A percentile compares a stretch with the other conserved stretches of the same genome.
Conservation (phyloP, 228 moss, liverwort and hornwort genomes). For the Sphagnum fallax region DNA sequence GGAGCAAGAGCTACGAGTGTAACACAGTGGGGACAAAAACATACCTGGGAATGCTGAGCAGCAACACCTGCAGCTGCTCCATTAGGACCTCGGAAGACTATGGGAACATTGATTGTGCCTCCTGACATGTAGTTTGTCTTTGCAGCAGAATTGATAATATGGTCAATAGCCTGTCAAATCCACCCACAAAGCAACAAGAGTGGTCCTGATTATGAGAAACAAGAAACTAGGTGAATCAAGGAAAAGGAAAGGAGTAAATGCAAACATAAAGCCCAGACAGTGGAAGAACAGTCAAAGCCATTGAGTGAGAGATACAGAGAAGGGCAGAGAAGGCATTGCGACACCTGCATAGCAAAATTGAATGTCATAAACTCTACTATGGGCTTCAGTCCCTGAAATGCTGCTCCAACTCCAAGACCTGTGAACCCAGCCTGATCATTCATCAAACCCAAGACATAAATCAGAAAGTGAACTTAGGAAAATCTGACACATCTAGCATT, state of each 20-base stretch:
- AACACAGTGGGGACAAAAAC: neutral
- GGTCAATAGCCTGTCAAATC: slow-evolving; percentile 75
- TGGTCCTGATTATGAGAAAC: too few relatives aligned
- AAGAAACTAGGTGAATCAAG: too few relatives aligned
- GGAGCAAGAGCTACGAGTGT: neutral
- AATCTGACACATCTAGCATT: neutral
- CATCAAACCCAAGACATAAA: neutral
- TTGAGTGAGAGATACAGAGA: neutral
- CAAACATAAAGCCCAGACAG: too few relatives aligned
- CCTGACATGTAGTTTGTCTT: slow-evolving; percentile 99
- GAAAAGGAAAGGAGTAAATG: too few relatives aligned
- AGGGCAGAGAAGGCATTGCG: neutral
- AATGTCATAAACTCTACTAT: slow-evolving; percentile 99
- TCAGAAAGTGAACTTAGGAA: neutral
- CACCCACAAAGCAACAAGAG: neutral
- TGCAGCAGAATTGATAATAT: slow-evolving; percentile 93
- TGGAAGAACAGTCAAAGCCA: neutral
- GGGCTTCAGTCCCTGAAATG: slow-evolving; percentile 93
- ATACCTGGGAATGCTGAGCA: slow-evolving; percentile 95
- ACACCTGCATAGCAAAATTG: slow-evolving; percentile 97
- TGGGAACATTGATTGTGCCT: slow-evolving; percentile 89
- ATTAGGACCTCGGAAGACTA: slow-evolving; percentile 94
- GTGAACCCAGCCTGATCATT: slow-evolving; percentile 84
- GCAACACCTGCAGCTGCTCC: slow-evolving; percentile 98
- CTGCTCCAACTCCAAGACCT: slow-evolving; percentile 93